Evolutionary conservation across 2,329 filamentous ascomycete genomes (phyloP), one percentile per base, ranked within the genome.

Genomic region (Ophioceras dolichostomum): DNA sequence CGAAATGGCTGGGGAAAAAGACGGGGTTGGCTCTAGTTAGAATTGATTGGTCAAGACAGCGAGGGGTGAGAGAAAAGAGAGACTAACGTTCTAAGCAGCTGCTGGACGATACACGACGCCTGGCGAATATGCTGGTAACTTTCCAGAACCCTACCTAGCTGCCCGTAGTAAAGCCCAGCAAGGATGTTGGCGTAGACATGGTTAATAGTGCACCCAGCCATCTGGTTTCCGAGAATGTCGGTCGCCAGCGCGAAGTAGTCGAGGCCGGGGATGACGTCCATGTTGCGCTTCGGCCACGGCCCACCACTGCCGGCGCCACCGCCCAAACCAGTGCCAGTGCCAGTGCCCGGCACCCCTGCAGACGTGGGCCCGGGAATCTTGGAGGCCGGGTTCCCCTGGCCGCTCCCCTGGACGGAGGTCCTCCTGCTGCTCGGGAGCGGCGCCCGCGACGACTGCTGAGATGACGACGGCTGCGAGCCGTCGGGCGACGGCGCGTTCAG

Each of bases 231-330:
- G 13, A 96, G 63, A 27, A 96, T 94, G 43, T 91, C 82, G 1
- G 81, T 81, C 2, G 87, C 89, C 43, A 83, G 79, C 1, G 83
- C 83, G 54, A 88, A 95, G 54, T 95, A 95, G 21, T 87, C 82
- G 40, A 96, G 64, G 0, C 91, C 91, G 1, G 91, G 89, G 42
- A 95, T 83, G 6, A 83, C 71, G 49, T 96, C 87, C 36, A 91
- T 68, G 51, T 94, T 94, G 47, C 72, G 46, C 45, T 52, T 62
- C 6, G 52, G 41, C 7, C 45, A n/a, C n/a, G n/a, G n/a, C n/a
- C n/a, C n/a, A n/a, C n/a, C n/a, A n/a, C n/a, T n/a, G n/a, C n/a
- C n/a, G n/a, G n/a, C n/a, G n/a, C n/a, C n/a, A n/a, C n/a, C n/a
- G n/a, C n/a, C n/a, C n/a, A n/a, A n/a, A n/a, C n/a, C n/a, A n/a